These are phyloP conservation scores for Hanseniaspora pseudoguilliermondii DNA, from an alignment of 805 yeast genomes.

Conservation along the genomic window DNA sequence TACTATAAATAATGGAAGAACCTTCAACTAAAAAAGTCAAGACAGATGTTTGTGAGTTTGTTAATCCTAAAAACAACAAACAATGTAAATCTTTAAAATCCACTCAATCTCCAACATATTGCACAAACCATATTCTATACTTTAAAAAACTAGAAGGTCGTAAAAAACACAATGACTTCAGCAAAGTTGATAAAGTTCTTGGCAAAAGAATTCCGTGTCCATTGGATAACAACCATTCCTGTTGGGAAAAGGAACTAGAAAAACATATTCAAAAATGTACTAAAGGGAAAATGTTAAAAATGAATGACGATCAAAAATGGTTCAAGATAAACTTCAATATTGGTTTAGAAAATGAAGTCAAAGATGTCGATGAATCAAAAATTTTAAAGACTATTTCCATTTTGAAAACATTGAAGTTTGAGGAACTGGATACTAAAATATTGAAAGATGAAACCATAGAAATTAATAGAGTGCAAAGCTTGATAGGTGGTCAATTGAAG, in stretches of 20 bases:
- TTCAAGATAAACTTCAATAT: constrained; percentile 36
- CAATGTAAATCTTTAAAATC: constrained; percentile 48
- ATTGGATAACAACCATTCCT: constrained; percentile 58
- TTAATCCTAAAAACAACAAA: constrained; percentile 39
- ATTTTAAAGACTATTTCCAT: constrained; percentile 25
- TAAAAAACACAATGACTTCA: constrained; percentile 14
- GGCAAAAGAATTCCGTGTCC: constrained; percentile 57
- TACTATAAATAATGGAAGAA: not conserved
- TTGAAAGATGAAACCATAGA: constrained; percentile 24
- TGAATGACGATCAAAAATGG: constrained; percentile 36
- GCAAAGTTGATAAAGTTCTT: constrained; percentile 15
- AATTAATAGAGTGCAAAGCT: constrained; percentile 34
- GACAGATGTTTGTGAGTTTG: constrained; percentile 33
- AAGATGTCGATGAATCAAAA: constrained; percentile 13
- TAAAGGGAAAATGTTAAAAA: constrained; percentile 28
- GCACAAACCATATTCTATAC: constrained; percentile 47
- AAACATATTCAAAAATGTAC: constrained; percentile 54
- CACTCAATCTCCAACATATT: constrained; percentile 35
- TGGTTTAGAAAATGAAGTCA: not conserved
- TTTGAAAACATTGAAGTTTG: constrained; percentile 30
- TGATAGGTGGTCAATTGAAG: constrained; percentile 40
- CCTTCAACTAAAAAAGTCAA: constrained; percentile 14
- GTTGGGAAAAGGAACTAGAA: constrained; percentile 47
- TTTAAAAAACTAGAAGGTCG: constrained; percentile 16
- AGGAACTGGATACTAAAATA: constrained; percentile 21